These are phyloP conservation scores for Colletotrichum sp. DNA, from an alignment of 2,329 filamentous ascomycete species.

Conservation along the genomic window DNA sequence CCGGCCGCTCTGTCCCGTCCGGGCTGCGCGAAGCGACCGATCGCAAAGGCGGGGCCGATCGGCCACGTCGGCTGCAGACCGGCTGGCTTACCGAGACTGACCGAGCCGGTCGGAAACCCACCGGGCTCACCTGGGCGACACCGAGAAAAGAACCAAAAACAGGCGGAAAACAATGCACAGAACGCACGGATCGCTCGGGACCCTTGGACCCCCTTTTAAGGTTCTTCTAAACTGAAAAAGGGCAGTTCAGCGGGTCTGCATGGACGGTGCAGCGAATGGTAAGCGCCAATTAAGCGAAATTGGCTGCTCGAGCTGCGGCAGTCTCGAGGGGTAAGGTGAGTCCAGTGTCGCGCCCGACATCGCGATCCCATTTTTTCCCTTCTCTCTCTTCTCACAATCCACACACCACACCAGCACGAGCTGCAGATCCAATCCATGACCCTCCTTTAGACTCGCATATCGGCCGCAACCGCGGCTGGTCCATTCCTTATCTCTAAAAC, in stretches of 20 bases:
- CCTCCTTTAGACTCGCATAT: conserved; percentile 7
- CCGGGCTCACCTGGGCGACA: neutral
- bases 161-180: neutral
- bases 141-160: neutral
- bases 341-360: neutral
- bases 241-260: conserved; percentile 12
- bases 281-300: conserved; percentile 10
- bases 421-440: conserved; percentile 13
- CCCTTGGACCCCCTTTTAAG: conserved; percentile 3
- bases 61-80: neutral
- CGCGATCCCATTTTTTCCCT: neutral
- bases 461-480: conserved; percentile 18
- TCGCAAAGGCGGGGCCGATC: neutral
- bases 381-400: conserved; percentile 2
- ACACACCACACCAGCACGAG: neutral
- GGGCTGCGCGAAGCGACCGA: neutral
- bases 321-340: neutral
- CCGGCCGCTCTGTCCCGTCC: neutral
- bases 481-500: conserved; percentile 2
- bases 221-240: neutral
- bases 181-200: neutral
- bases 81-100: neutral
- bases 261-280: neutral
- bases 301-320: neutral
- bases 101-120: neutral